Base-by-base conservation (phyloP, 352 stramenopile genomes). In the Thalassiosira pacifica region DNA sequence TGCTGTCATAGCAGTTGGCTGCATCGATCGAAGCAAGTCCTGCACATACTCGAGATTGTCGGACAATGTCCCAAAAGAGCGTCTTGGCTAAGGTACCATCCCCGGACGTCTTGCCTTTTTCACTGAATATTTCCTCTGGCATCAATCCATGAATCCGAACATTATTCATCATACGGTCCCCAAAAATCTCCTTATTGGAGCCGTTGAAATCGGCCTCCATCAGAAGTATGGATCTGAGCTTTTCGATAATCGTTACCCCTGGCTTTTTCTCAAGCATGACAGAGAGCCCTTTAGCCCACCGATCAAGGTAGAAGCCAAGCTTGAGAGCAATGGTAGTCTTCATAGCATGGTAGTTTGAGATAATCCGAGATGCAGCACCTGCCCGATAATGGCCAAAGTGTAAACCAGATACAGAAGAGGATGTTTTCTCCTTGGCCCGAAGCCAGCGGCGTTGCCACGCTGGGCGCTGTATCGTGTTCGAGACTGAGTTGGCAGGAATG, bases 301-400 rank as follows among this genome's bases (percentile, higher is more conserved):
- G 13, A 4, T 40, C 45, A 1, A 83, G 24, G 11, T 42, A 31
- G 13, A 83, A 29, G 2, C 82, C 82, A 29, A 40, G 32, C 8
- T 52, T 61, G 4, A 86, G 40, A 18, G 68, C 64, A 24, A 86
- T 1, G 32, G 66, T 57, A 3, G 72, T 76, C n/a, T 77, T 68
- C 0, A 78, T 40, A 1, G 83, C 77, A 31, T 89, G 83, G 24
- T 69, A 74, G 19, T 86, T 19, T 18, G 66, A 82, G 24, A 85
- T 69, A 3, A 71, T 42, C 4, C 48, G 24, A 5, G 65, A 88
- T 0, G 67, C 5, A 19, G 75, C 57, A 16, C 67, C 81, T 19
- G 74, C 68, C 19, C 76, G 87, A 63, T 85, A 88, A 66, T 88
- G 79, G 0, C 79, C 73, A 42, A 90, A 90, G 27, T 86, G 79